A percentile compares a stretch with the other conserved stretches of the same genome.
Conservation (phyloP, 495 filamentous ascomycete genomes). For the Cetradonia linearis region DNA sequence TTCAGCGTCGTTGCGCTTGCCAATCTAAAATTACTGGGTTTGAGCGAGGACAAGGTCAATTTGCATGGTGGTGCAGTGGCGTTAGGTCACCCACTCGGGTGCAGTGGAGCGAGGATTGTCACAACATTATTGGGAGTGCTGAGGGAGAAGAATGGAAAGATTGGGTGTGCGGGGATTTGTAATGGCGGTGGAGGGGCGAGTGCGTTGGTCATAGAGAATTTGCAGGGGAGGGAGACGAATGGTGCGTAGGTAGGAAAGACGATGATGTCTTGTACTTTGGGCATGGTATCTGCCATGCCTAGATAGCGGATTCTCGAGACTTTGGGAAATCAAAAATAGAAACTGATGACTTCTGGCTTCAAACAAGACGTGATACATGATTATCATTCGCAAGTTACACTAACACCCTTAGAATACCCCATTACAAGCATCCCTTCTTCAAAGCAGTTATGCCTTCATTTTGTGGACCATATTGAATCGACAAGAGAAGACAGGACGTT, state of each 20-base stretch:
- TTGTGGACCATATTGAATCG: background rate
- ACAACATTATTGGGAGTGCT: constrained; percentile 85
- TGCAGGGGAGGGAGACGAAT: constrained; percentile 26
- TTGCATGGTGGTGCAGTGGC: constrained; percentile 92
- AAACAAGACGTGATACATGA: background rate
- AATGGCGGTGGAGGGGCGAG: constrained; percentile 94
- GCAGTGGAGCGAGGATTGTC: constrained; percentile 84
- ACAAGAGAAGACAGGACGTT: background rate
- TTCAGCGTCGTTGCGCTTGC: constrained; percentile 94
- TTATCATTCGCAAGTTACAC: background rate
- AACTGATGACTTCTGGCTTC: background rate
- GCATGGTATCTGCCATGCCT: background rate
- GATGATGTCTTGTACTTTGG: background rate
- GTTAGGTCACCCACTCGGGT: constrained; percentile 88
- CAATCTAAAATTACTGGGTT: constrained; percentile 78
- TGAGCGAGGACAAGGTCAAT: constrained; percentile 83
- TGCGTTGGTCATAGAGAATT: constrained; percentile 75
- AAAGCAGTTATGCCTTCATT: background rate
- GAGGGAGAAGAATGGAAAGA: constrained; percentile 80
- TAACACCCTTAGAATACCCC: background rate
- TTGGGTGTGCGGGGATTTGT: constrained; percentile 91
- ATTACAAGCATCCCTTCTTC: background rate
- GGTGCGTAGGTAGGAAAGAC: background rate
- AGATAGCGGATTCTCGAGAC: background rate
- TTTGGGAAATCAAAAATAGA: background rate